Evolutionary conservation across 306 rosid genomes (phyloP), one percentile per base, ranked within the genome.

Genomic region (Quercus engelmannii): DNA sequence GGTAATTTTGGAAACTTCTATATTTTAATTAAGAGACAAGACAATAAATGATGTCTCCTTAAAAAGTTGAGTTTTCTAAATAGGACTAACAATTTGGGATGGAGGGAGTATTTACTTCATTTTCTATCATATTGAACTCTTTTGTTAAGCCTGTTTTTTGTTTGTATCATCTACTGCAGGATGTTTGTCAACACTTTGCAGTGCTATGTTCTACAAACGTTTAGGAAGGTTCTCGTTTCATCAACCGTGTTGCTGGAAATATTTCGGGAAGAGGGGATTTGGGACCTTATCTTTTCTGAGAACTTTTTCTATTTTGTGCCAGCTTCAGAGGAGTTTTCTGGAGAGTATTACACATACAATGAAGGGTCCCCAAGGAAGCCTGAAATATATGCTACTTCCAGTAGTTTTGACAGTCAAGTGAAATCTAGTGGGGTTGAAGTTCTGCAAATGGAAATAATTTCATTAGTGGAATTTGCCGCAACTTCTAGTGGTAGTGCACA

Each of bases 261-360:
- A 84, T 90, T 95, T 71, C 90, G 88, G 13, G 90, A 83, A 79
- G 98, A 93, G 90, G 94, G 96, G 85, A 84, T 93, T 80, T 95
- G 98, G 97, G 96, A 93, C 83, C 97, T 95, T 76, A 75, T 95
- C 69, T 93, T 95, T 85, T 95, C 99, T 18, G 98, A 95, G 72
- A 88, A 85, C 71, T 89, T 95, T 89, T 95, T 93, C 87, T 90
- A 93, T 74, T 95, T 87, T 74, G 90, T 85, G 80, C 80, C 86
- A 56, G 75, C 91, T 79, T 83, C 85, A 13, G 93, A 88, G 75
- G 90, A 85, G 62, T 57, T 78, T 81, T 79, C 80, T 75, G 83
- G 77, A 68, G 92, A 78, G 65, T 81, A 54, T 80, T 79, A 70
- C 86, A 79, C 78, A 33, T 41, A 69, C 64, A 35, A 54, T 71